Evolutionary conservation across 306 rosid genomes (phyloP).

Genomic region (Cicer judaicum): DNA sequence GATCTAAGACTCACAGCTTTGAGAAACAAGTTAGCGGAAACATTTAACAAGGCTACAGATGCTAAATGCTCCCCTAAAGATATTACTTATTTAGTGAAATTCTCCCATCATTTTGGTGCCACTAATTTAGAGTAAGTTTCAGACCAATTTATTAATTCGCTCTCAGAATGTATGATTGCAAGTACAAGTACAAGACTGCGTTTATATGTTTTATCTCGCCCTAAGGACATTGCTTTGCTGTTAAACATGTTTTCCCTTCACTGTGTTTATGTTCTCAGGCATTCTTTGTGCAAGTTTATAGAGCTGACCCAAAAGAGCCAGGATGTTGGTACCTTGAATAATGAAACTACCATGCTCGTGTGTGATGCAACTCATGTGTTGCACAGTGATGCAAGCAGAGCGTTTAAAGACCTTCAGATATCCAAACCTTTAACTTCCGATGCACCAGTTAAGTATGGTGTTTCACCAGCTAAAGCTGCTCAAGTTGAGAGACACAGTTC

Average conservation of each 20-base stretch:
- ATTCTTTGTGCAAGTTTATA: constrained; percentile 57
- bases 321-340: constrained; percentile 43
- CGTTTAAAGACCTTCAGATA: constrained; percentile 43
- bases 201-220: constrained; percentile 15
- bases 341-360: constrained; percentile 46
- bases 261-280: constrained; percentile 58
- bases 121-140: constrained; percentile 69
- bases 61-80: constrained; percentile 58
- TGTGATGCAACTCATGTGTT: constrained; percentile 31
- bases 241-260: constrained; percentile 28
- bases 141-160: constrained; percentile 20
- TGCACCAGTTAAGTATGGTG: constrained; percentile 75
- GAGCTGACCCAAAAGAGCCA: constrained; percentile 56
- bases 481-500: constrained; percentile 76
- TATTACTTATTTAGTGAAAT: constrained; percentile 51
- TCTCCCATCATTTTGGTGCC: constrained; percentile 71
- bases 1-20: constrained; percentile 84
- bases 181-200: constrained; percentile 11
- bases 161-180: constrained; percentile 25
- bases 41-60: constrained; percentile 57
- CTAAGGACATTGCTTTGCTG: constrained; percentile 23
- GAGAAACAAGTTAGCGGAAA: constrained; percentile 60
- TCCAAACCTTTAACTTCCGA: constrained; percentile 54
- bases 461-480: constrained; percentile 95
- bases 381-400: constrained; percentile 46